Evolutionary conservation across 1,284 basidiomycete genomes (phyloP).

Genomic region (Laetiporus sulphureus): DNA sequence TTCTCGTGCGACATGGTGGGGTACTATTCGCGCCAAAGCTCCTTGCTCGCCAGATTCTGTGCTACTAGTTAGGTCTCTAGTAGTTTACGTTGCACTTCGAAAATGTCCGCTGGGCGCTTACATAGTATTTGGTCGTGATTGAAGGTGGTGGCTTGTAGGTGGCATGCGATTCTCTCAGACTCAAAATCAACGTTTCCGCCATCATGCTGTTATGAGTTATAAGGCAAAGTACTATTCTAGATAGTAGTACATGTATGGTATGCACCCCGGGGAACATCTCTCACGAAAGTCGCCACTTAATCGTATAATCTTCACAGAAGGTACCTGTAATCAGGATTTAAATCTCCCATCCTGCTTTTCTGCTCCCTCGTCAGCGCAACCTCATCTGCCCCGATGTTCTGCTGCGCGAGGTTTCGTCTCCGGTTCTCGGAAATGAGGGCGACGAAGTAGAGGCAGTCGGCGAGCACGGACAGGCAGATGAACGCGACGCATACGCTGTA

Average conservation of each 20-base stretch:
- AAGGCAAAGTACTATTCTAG: background rate
- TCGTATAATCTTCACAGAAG: constrained; percentile 8
- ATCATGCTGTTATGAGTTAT: too few relatives aligned
- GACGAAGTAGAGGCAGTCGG: constrained; percentile 19
- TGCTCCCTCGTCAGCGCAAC: constrained; percentile 20
- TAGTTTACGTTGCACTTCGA: too few relatives aligned
- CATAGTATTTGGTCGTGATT: too few relatives aligned
- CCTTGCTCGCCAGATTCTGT: too few relatives aligned
- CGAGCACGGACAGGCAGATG: constrained; percentile 21
- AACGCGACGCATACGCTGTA: constrained; percentile 26
- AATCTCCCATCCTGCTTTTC: constrained; percentile 23
- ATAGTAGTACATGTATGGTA: background rate
- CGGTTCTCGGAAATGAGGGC: constrained; percentile 21
- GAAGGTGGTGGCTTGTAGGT: too few relatives aligned
- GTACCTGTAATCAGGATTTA: constrained; percentile 23
- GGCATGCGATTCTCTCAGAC: too few relatives aligned
- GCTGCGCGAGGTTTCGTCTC: constrained; percentile 15
- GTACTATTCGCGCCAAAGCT: too few relatives aligned
- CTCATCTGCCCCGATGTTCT: constrained; percentile 12
- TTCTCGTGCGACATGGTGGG: too few relatives aligned
- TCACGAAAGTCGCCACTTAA: background rate
- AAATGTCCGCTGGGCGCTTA: too few relatives aligned
- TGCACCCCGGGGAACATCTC: too few relatives aligned
- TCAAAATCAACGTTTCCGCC: too few relatives aligned
- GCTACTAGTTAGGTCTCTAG: too few relatives aligned